Base-by-base conservation (phyloP, 148 eudicot genomes). In the Simmondsia chinensis region DNA sequence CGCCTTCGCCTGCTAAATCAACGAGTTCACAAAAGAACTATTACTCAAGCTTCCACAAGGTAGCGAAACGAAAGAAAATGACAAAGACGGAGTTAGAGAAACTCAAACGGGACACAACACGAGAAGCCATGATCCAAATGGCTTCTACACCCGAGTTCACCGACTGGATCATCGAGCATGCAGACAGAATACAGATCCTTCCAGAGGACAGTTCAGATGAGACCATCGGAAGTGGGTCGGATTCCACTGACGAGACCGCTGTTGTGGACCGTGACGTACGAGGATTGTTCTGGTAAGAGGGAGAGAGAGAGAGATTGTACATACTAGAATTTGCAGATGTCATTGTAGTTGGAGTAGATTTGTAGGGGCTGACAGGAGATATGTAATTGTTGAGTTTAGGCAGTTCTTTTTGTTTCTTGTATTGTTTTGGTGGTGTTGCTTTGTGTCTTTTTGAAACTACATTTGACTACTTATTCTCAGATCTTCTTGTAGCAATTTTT, bases 131-230 rank as follows among this genome's bases (percentile, higher is more conserved):
- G 55, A 59, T 61, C 3, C 80, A 66, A 31, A 52, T 68, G 69
- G 64, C 80, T 29, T 70, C 95, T 24, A 68, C 79, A 5, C 95
- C 95, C 0, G 79, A 85, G 36, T 85, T 85, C 54, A 49, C 79
- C 2, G 76, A 81, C 7, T 85, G 95, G 95, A 19, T 77, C 19
- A 57, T 77, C 8, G 74, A 77, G 30, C 36, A 81, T 41, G 74
- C 83, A 6, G 75, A 77, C 17, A 57, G 83, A 39, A 68, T 85
- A 27, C 73, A 70, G 52, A 32, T 81, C 46, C 66, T 68, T 31
- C 61, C 76, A 0, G 73, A 75, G 9, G 83, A 70, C 17, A 63
- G 58, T 35, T 69, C 80, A 8, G 78, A 69, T 39, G 76, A 72
- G 45, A 32, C 78, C 33, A 10, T 46, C 10, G 82, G 70, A 21